Evolutionary conservation across 2,329 filamentous ascomycete genomes (phyloP), one percentile per base, ranked within the genome.

Genomic region (Aureobasidium sp.): DNA sequence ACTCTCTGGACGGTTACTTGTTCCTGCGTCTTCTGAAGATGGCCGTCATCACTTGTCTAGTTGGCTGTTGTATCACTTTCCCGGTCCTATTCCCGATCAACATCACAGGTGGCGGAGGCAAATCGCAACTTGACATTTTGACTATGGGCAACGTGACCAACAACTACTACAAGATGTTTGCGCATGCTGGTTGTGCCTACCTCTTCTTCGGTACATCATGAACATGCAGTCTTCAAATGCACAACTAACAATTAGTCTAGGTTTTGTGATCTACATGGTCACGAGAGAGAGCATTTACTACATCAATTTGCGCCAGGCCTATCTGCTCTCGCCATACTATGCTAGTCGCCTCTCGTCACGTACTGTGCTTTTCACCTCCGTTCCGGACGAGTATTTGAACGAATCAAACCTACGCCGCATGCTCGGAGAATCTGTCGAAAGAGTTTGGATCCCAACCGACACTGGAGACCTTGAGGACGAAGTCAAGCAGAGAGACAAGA

Each of bases 281-380:
- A 88, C 91, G 62, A 84, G 93, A 63, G 93, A 97, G 75, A 87
- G 85, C 71, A 88, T 97, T 68, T 96, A 87, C 81, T 96, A 90
- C 75, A 88, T 97, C 78, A 96, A 95, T 70, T 77, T 97, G 57
- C 89, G 92, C 66, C 93, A 97, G 76, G 93, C 93, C 0, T 97
- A 95, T 76, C 84, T 95, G 44, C 83, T 95, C 61, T 92, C 91
- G 12, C 91, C 91, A 12, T 80, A 89, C 52, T 95, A 95, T 72
- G 84, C 91, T 59, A 88, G 87, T 70, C 89, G 92, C 62, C 86
- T 97, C 50, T 97, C 93, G 1, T 93, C 92, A 2, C 86, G 91
- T 60, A 97, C 92, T 1, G 89, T 97, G 1, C 84, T 99, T 13
- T 91, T 96, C 74, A 88, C 91, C 2, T 88, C 90, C 2, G 91